Evolutionary conservation across 148 eudicot genomes (phyloP).

Genomic region (Rhododendron molle): DNA sequence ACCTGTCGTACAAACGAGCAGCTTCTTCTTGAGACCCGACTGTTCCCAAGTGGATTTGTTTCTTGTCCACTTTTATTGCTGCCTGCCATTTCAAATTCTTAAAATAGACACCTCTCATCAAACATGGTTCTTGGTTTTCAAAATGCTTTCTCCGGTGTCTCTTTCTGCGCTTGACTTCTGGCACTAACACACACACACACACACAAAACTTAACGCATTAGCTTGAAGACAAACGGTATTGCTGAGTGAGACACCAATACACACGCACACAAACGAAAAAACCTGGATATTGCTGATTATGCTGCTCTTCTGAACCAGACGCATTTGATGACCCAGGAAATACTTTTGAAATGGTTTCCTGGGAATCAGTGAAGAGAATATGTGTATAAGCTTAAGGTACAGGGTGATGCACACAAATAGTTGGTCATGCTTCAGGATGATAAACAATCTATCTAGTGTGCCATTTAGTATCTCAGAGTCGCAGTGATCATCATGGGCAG

Average conservation of each 20-base stretch:
- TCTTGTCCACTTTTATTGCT: slow-evolving; percentile 93
- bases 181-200: slow-evolving; percentile 11
- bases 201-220: background rate
- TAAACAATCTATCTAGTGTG: background rate
- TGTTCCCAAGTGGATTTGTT: slow-evolving; percentile 94
- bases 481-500: background rate
- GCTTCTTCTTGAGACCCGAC: slow-evolving; percentile 83
- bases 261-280: background rate
- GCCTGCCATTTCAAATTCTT: slow-evolving; percentile 98
- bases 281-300: slow-evolving; percentile 42
- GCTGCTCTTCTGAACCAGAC: slow-evolving; percentile 39
- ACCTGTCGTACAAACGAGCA: slow-evolving; percentile 90
- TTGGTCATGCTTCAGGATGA: background rate
- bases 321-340: slow-evolving; percentile 30
- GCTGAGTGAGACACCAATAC: background rate
- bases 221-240: background rate
- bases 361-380: slow-evolving; percentile 10
- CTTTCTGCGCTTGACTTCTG: slow-evolving; percentile 70
- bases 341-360: slow-evolving; percentile 27
- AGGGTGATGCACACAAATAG: background rate
- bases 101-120: slow-evolving; percentile 80
- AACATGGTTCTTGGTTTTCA: slow-evolving; percentile 48
- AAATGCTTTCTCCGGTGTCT: slow-evolving; percentile 57
- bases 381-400: background rate
- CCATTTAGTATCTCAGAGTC: background rate